phyloP scores from a whole-genome alignment of 805 yeast genomes.

The Metschnikowia lochheadii region DNA sequence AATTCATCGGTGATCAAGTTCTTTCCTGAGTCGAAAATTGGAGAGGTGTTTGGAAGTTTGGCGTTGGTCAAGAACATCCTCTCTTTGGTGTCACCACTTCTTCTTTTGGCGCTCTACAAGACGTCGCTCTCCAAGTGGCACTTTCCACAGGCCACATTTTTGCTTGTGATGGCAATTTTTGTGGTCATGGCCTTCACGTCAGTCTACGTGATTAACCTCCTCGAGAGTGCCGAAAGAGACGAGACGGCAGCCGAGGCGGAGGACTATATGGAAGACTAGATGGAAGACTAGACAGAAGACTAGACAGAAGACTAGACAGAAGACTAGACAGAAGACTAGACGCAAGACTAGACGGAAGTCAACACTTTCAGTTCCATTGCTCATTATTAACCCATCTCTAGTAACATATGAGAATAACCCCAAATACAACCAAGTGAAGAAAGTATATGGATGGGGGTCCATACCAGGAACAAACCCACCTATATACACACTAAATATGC shows the following conservation, averaged over 20 bases:
- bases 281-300: too few relatives aligned
- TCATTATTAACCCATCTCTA: too few relatives aligned
- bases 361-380: background rate
- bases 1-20: constrained; percentile 60
- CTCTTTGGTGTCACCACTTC: constrained; percentile 46
- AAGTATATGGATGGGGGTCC: too few relatives aligned
- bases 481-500: too few relatives aligned
- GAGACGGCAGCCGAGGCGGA: background rate
- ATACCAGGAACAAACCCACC: too few relatives aligned
- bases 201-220: constrained; percentile 7
- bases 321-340: too few relatives aligned
- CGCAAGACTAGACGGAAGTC: too few relatives aligned
- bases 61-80: constrained; percentile 53
- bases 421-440: too few relatives aligned
- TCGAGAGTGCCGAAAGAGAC: constrained; percentile 11
- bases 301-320: too few relatives aligned
- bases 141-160: constrained; percentile 28
- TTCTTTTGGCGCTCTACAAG: constrained; percentile 44
- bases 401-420: too few relatives aligned
- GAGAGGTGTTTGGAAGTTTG: constrained; percentile 71
- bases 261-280: background rate
- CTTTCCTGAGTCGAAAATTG: constrained; percentile 53
- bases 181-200: constrained; percentile 1
- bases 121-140: constrained; percentile 23
- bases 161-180: constrained; percentile 14